Percentiles rank a stretch among this genome's conserved stretches.
Evolutionary conservation across 148 eudicot species (phyloP).

Genomic region (Camellia japonica): DNA sequence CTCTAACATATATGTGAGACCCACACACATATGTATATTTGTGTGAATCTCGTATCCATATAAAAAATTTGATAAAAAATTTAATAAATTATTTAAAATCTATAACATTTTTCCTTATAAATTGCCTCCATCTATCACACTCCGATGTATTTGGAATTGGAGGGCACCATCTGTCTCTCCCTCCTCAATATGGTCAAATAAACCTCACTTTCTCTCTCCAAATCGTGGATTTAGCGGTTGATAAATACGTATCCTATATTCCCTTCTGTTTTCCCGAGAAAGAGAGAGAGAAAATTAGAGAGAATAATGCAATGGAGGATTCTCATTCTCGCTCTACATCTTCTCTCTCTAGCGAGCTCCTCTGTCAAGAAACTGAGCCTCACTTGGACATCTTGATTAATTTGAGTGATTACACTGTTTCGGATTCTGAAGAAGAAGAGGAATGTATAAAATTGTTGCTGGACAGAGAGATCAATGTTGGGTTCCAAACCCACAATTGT

Average conservation of each 20-base stretch:
- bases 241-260: background rate
- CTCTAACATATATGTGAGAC: too few species aligned
- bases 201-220: conserved; percentile 2
- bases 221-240: conserved; percentile 11
- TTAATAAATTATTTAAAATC: too few species aligned
- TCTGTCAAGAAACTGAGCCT: conserved; percentile 2
- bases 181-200: background rate
- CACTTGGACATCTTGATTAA: background rate
- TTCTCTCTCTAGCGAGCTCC: conserved; percentile 7
- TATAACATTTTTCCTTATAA: too few species aligned
- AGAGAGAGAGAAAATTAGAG: background rate
- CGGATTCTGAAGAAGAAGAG: background rate
- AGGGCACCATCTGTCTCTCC: background rate
- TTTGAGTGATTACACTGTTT: background rate
- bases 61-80: too few species aligned
- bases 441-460: background rate
- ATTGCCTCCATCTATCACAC: too few species aligned
- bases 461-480: background rate
- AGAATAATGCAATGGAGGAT: conserved; percentile 8
- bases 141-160: background rate
- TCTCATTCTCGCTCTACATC: background rate
- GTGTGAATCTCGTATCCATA: too few species aligned
- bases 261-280: background rate
- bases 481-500: background rate
- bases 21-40: too few species aligned